Percentiles rank a stretch among this genome's conserved stretches.
Evolutionary conservation across 2,329 filamentous ascomycete genomes (phyloP).

Genomic region (Elsinoe perseae): DNA sequence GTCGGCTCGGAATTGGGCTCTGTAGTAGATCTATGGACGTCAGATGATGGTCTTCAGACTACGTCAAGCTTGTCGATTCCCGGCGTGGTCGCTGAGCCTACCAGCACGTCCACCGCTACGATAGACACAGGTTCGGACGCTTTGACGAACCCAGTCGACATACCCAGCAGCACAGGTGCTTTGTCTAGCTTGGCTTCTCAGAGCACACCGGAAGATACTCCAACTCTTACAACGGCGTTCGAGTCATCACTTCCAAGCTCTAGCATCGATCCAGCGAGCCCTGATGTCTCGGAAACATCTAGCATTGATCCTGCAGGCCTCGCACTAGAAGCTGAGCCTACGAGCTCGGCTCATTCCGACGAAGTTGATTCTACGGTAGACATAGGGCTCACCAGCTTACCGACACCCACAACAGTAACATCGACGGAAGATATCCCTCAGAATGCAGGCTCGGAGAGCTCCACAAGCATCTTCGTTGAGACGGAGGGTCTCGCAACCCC

Average conservation of each 20-base stretch:
- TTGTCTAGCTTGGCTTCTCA: background rate
- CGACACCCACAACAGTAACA: background rate
- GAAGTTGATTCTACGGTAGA: background rate
- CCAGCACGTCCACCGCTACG: background rate
- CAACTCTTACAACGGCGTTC: background rate
- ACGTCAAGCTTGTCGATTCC: background rate
- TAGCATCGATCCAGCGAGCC: background rate
- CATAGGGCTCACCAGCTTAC: background rate
- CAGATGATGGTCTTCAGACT: background rate
- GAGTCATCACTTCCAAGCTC: background rate
- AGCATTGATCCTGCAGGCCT: background rate
- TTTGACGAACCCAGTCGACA: background rate
- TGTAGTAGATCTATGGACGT: background rate
- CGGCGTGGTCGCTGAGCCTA: background rate
- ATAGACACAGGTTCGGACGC: background rate
- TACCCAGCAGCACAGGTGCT: background rate
- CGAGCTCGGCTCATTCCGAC: background rate
- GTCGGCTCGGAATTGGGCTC: background rate
- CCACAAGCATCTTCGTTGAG: background rate
- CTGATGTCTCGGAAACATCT: background rate
- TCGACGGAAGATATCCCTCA: background rate
- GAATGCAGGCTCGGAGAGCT: background rate
- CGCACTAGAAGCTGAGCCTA: background rate
- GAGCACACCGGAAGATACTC: background rate
- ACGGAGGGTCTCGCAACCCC: background rate